Base-by-base conservation (phyloP, 2,329 filamentous ascomycete genomes). In the Hyphodiscus sp. region DNA sequence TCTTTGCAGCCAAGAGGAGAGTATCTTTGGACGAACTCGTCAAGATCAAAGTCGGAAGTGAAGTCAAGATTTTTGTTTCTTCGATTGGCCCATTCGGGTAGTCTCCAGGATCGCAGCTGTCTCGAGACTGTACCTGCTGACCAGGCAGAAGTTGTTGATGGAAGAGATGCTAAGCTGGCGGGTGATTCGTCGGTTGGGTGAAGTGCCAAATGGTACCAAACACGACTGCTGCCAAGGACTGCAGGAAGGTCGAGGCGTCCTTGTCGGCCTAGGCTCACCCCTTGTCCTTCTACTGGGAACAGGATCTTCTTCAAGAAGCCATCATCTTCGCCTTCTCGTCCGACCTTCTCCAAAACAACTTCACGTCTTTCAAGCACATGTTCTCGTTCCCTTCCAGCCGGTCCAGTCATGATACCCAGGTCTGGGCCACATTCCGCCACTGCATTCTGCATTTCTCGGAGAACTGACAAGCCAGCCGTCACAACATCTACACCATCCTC, bases 61-160 rank as follows among this genome's bases (percentile, higher is more conserved):
- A 95, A 99, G 68, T 99, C 94, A 2, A 97, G 82, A 63, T 87
- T 84, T 68, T 89, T 90, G 69, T 91, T 95, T 48, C 94, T 83
- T 52, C 92, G 85, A 67, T 97, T 99, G 1, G 91, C 89, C 94
- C 94, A 99, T 69, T 99, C 94, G 0, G 94, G 87, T 16, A 99
- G 76, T 64, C 94, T 83, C 92, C 94, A 99, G 2, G 91, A 82
- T 18, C 94, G 88, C 18, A 99, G 80, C 70, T 99, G 94, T 54
- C 91, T 86, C 2, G 94, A 99, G 0, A 99, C 87, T 1, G 88
- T 85, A 20, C 90, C 91, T 1, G 94, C 94, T 47, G 92, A 96
- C 94, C 94, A 99, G 0, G 87, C 83, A 1, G 89, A 87, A n/a
- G 83, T 88, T 38, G 85, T 78, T 0, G 87, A 82, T 0, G 85